Conservation (phyloP, 768 basidiomycete genomes). For the Phylloporus rhodoxanthus region DNA sequence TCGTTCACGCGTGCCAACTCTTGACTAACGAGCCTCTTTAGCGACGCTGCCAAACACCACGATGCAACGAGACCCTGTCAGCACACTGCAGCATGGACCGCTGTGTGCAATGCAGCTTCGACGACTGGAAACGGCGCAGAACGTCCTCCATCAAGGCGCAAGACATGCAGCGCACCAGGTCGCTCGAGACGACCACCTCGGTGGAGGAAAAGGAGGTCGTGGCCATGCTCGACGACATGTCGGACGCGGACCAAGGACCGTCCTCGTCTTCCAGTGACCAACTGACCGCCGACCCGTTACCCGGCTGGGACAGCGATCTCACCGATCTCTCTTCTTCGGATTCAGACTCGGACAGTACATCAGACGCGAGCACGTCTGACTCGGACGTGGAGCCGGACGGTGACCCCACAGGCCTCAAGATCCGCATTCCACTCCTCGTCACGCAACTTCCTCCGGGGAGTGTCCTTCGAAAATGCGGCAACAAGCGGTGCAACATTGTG, state of each 20-base stretch:
- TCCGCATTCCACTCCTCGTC: conserved; percentile 22
- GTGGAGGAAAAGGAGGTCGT: not conserved
- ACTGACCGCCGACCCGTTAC: not conserved
- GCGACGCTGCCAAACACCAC: conserved; percentile 13
- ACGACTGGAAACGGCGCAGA: conserved; percentile 16
- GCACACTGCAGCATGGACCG: conserved; percentile 7
- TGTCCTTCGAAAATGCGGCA: conserved; percentile 27
- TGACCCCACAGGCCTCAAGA: conserved; percentile 5
- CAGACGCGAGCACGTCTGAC: not conserved
- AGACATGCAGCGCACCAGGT: not conserved
- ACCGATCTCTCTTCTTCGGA: conserved; percentile 15
- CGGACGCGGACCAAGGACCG: not conserved
- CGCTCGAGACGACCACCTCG: not conserved
- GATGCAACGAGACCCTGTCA: conserved; percentile 12
- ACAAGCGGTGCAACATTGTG: conserved; percentile 30
- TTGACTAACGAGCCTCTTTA: conserved; percentile 1
- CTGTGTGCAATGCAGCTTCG: conserved; percentile 17
- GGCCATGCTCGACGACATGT: not conserved
- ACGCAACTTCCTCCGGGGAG: conserved; percentile 9
- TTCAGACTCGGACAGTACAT: conserved; percentile 1
- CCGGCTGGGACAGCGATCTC: conserved; percentile 24
- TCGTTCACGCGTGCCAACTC: not conserved
- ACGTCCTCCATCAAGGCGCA: not conserved
- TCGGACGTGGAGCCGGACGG: not conserved
- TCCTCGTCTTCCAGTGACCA: conserved; percentile 2